Evolutionary conservation across 2,329 filamentous ascomycete genomes (phyloP).

Genomic region (Ilyonectria sp.): DNA sequence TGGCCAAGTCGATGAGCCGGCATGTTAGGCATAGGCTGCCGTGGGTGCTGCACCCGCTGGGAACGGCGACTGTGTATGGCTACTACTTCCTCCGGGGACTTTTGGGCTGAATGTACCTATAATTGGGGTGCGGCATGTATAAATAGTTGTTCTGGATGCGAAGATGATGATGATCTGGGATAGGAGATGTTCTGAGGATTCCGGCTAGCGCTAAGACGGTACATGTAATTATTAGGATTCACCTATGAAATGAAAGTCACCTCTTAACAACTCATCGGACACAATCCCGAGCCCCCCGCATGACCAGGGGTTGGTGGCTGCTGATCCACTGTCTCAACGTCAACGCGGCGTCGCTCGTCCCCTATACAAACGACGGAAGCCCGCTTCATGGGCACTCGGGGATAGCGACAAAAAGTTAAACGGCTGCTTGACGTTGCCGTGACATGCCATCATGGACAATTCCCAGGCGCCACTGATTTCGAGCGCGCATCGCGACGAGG

Average conservation of each 20-base stretch:
- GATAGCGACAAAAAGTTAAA: conserved; percentile 22
- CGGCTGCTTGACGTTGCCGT: conserved; percentile 2
- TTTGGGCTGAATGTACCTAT: conserved; percentile 16
- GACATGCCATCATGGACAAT: conserved; percentile 52
- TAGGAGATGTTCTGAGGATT: conserved; percentile 8
- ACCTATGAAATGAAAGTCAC: conserved; percentile 12
- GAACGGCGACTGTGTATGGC: conserved; percentile 45
- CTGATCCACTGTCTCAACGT: conserved; percentile 41
- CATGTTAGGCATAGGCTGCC: conserved; percentile 52
- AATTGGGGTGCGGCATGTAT: neutral
- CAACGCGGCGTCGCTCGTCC: conserved; percentile 27
- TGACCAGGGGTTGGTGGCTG: conserved; percentile 38
- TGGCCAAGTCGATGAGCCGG: conserved; percentile 55
- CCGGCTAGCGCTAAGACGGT: conserved; percentile 27
- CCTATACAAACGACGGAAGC: conserved; percentile 26
- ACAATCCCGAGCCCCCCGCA: conserved; percentile 36
- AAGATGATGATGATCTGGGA: neutral
- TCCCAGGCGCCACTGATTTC: conserved; percentile 58
- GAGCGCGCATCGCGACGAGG: conserved; percentile 46
- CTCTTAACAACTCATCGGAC: conserved; percentile 5
- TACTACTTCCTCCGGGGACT: conserved; percentile 47
- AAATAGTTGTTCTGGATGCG: conserved; percentile 4
- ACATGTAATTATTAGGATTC: conserved; percentile 10
- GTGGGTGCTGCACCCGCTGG: conserved; percentile 50
- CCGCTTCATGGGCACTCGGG: conserved; percentile 28